Conservation (phyloP, 192 early-diverging fungal species). For the Rhizophagus clarus region DNA sequence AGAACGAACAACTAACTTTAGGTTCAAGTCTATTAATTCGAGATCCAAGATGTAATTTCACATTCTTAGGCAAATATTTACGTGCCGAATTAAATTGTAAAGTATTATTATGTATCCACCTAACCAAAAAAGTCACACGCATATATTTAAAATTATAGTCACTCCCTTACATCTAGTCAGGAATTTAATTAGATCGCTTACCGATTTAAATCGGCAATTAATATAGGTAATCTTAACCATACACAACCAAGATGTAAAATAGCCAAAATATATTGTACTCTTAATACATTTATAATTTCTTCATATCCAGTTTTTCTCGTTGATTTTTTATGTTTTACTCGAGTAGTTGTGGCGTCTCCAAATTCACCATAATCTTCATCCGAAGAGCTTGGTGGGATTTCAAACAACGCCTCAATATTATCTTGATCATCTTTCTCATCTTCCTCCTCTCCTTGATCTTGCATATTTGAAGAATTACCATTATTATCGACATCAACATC, state of each 20-base stretch:
- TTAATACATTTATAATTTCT: not conserved
- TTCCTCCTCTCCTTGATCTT: not conserved
- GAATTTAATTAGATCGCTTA: not conserved
- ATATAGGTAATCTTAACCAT: slow-evolving; percentile 24
- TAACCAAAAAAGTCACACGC: not conserved
- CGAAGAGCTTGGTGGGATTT: not conserved
- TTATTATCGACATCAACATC: not conserved
- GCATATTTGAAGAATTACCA: not conserved
- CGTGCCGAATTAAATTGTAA: not conserved
- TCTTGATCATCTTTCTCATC: slow-evolving; percentile 16
- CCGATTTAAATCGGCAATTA: slow-evolving; percentile 15
- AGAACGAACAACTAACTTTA: not conserved
- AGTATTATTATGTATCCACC: not conserved
- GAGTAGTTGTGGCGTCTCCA: not conserved
- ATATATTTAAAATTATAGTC: not conserved
- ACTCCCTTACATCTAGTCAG: not conserved
- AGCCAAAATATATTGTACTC: not conserved
- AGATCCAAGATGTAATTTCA: slow-evolving; percentile 15
- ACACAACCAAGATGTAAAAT: slow-evolving; percentile 21
- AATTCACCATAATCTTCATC: not conserved
- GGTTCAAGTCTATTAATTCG: not conserved
- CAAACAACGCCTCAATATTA: not conserved
- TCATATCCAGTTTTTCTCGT: not conserved
- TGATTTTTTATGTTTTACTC: not conserved
- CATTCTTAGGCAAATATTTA: not conserved